phyloP scores from a whole-genome alignment of 495 filamentous ascomycete species.

The Aspergillus cristatus region DNA sequence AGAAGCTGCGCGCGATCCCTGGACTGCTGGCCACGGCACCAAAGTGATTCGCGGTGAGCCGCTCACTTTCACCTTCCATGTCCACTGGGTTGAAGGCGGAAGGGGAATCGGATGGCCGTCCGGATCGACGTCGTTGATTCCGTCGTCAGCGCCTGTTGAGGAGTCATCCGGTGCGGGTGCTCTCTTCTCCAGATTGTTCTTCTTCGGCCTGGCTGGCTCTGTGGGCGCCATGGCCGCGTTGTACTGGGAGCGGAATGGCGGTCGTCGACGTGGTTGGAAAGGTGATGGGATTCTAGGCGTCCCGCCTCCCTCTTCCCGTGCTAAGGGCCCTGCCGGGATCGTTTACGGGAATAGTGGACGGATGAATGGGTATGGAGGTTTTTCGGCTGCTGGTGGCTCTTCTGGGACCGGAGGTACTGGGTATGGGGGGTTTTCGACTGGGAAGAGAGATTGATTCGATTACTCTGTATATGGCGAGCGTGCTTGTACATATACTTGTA shows the following conservation, averaged over 20 bases:
- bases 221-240: constrained; percentile 38
- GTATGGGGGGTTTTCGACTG: constrained; percentile 38
- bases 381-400: constrained; percentile 17
- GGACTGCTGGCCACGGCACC: constrained; percentile 37
- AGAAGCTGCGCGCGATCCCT: constrained; percentile 34
- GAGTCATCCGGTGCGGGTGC: constrained; percentile 5
- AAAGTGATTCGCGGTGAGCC: constrained; percentile 82
- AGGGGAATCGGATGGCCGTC: constrained; percentile 35
- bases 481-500: constrained; percentile 4
- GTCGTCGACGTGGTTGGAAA: constrained; percentile 26
- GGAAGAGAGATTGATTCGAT: constrained; percentile 49
- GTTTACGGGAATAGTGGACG: constrained; percentile 36
- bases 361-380: constrained; percentile 46
- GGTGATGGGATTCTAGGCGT: constrained; percentile 37
- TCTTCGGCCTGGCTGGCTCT: constrained; percentile 34
- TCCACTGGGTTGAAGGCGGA: constrained; percentile 79
- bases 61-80: constrained; percentile 67
- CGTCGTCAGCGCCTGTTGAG: background rate
- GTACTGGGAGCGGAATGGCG: constrained; percentile 36
- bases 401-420: constrained; percentile 21
- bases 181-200: constrained; percentile 29
- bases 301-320: constrained; percentile 17
- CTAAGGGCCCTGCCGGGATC: constrained; percentile 27
- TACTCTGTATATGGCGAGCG: background rate
- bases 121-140: constrained; percentile 34